Conservation (phyloP, 202 grass and related monocot species). For the Panicum virgatum region DNA sequence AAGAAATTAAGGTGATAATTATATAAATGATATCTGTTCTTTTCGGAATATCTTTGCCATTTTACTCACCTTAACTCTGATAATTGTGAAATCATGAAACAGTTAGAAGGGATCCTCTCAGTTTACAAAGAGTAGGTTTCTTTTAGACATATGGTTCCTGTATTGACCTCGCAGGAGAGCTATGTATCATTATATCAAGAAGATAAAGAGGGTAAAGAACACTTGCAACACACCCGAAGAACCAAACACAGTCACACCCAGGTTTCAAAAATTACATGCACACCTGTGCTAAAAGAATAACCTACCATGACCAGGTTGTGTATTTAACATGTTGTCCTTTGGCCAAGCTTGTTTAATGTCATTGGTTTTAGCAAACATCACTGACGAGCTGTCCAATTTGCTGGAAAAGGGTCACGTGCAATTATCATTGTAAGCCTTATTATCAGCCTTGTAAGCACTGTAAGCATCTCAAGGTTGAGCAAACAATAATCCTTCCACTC, state of each 20-base stretch:
- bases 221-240: no score
- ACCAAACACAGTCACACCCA: no score
- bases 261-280: no score
- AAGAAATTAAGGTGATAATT: slow-evolving; percentile 71
- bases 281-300: no score
- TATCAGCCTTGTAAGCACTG: slow-evolving; percentile 3
- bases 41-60: neutral
- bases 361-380: neutral
- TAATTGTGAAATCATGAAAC: slow-evolving; percentile 17
- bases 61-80: slow-evolving; percentile 5
- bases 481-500: slow-evolving; percentile 3
- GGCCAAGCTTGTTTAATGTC: neutral
- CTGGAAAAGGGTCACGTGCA: neutral
- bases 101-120: neutral
- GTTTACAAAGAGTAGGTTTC: neutral
- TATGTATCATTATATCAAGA: no score
- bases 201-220: no score
- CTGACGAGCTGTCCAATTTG: slow-evolving; percentile 16
- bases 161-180: no score
- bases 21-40: slow-evolving; percentile 4
- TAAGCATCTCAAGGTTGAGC: slow-evolving; percentile 3
- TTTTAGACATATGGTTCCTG: neutral
- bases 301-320: neutral
- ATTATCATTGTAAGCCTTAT: slow-evolving; percentile 1
- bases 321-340: slow-evolving; percentile 7